Base-by-base conservation (phyloP, 352 stramenopile species). In the Globisporangium rhizosaccharum region DNA sequence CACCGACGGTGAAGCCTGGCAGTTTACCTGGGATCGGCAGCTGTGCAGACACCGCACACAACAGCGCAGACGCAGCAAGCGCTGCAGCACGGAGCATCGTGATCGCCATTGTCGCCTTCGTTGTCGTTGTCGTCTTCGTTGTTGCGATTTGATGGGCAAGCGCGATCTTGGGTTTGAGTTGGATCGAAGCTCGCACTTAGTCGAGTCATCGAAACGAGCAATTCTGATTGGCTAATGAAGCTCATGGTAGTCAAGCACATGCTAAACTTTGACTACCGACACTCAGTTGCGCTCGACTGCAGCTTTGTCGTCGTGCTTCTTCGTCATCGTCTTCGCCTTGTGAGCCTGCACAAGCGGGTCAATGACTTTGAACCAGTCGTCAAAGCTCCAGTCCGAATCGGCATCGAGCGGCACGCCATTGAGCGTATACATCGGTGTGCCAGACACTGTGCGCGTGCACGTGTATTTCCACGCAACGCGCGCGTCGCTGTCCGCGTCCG, bases 391-490 rank as follows among this genome's bases (percentile, higher is more conserved):
- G 7, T 74, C 63, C 20, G 84, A 68, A 48, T 74, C 61, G 14
- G 71, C 63, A 15, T 82, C 56, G 46, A 90, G 84, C 4, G 82
- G 82, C 23, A 92, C 82, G 52, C 83, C 84, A 33, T 94, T 94
- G 53, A 94, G 67, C 18, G 68, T 85, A 61, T 94, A 94, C 67
- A 88, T 67, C 12, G 84, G 84, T 14, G 82, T 94, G 14, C 84
- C 84, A 30, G 82, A 85, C 58, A 82, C 81, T 44, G 75, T 73
- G 51, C 84, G 76, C 2, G 84, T 76, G 66, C 84, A 94, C 46
- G 79, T 73, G 70, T 94, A 91, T 66, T 94, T 94, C 84, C 84
- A 94, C 28, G 74, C 73, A 51, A 81, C 70, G 50, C 84, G 79
- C 2, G 75, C 65, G 41, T 73, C 64, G 23, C 71, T 67, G 57